These are phyloP conservation scores for Neurospora hispaniola DNA, from an alignment of 495 filamentous ascomycete species.

Conservation along the genomic window DNA sequence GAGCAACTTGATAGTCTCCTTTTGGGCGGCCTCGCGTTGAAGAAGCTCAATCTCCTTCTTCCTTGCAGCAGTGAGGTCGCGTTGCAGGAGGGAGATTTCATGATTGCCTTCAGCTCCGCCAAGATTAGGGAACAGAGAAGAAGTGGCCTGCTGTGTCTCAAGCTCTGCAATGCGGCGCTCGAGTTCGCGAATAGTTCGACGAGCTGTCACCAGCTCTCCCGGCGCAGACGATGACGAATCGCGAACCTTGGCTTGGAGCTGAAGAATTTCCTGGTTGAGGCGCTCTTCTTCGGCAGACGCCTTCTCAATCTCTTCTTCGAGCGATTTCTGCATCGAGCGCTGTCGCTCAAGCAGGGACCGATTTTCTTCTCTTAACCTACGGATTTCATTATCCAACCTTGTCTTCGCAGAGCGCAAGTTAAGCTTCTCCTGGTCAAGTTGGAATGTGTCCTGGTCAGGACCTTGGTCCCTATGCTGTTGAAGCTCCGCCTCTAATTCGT, in stretches of 20 bases:
- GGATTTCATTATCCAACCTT: conserved; percentile 49
- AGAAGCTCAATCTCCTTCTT: conserved; percentile 52
- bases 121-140: conserved; percentile 45
- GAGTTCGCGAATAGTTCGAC: conserved; percentile 45
- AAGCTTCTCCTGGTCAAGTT: conserved; percentile 50
- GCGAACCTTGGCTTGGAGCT: conserved; percentile 38
- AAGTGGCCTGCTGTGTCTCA: conserved; percentile 39
- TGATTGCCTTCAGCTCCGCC: conserved; percentile 32
- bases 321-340: conserved; percentile 43
- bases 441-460: conserved; percentile 43
- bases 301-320: conserved; percentile 46
- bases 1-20: conserved; percentile 38
- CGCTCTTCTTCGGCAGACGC: conserved; percentile 46
- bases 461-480: conserved; percentile 37
- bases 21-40: conserved; percentile 52
- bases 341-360: conserved; percentile 38
- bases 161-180: conserved; percentile 49
- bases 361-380: conserved; percentile 48
- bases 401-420: conserved; percentile 50
- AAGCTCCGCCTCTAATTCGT: conserved; percentile 51
- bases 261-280: conserved; percentile 46
- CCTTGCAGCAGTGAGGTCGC: conserved; percentile 50
- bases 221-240: conserved; percentile 30
- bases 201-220: conserved; percentile 36
- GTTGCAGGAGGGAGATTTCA: conserved; percentile 48